Conservation (phyloP, 768 basidiomycete species). For the Lanmaoa pseudosensibilis region DNA sequence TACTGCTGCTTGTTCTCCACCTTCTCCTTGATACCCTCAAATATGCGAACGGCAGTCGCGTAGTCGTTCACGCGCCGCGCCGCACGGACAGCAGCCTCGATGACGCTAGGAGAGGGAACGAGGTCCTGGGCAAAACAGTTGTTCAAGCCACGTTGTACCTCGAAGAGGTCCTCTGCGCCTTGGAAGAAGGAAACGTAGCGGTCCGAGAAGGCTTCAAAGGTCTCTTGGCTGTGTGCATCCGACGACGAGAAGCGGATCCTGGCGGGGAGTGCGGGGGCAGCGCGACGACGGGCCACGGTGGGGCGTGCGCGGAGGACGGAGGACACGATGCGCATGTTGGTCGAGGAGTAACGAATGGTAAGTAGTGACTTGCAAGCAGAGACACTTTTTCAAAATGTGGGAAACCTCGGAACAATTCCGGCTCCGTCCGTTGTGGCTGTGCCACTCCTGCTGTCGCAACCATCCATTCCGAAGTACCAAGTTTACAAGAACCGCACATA, state of each 20-base stretch:
- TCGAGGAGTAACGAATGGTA: conserved; percentile 9
- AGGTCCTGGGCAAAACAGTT: conserved; percentile 99
- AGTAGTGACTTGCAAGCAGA: not conserved
- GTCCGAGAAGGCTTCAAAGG: conserved; percentile 90
- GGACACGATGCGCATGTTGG: conserved; percentile 60
- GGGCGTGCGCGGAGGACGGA: conserved; percentile 66
- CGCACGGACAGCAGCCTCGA: conserved; percentile 86
- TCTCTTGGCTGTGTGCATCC: conserved; percentile 78
- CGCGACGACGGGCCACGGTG: conserved; percentile 39
- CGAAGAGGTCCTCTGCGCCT: conserved; percentile 92
- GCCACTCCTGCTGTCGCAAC: not conserved
- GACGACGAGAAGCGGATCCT: conserved; percentile 40
- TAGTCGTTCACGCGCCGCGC: conserved; percentile 94
- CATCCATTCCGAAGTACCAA: not conserved
- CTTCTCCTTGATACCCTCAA: conserved; percentile 96
- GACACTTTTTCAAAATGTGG: conserved; percentile 7
- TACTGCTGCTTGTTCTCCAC: conserved; percentile 98
- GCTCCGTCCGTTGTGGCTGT: conserved; percentile 23
- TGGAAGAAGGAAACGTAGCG: conserved; percentile 95
- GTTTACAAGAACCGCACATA: not conserved
- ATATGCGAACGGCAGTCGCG: conserved; percentile 92
- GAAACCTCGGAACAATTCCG: conserved; percentile 14
- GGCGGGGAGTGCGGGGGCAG: conserved; percentile 45
- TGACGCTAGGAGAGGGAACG: conserved; percentile 78
- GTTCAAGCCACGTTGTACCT: conserved; percentile 98